Conservation (phyloP, 371 early-diverging fungal genomes). For the Nematocida sp. region DNA sequence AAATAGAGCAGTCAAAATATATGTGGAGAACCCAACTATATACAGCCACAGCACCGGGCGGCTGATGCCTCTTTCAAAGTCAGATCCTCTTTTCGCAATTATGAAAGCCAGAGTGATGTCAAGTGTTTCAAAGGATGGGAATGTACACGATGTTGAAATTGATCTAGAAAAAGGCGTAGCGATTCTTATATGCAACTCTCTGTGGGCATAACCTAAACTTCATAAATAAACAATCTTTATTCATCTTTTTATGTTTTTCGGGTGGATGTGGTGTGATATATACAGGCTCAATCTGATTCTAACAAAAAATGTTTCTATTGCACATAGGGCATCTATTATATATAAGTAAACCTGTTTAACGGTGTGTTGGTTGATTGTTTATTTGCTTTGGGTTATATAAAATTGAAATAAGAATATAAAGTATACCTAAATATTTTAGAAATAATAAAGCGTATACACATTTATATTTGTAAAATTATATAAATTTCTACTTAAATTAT, state of each 20-base stretch:
- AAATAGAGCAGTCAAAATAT: constrained; percentile 21
- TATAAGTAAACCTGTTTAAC: too few relatives aligned
- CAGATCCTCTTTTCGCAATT: constrained; percentile 4
- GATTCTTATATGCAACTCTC: background rate
- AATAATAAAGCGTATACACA: too few relatives aligned
- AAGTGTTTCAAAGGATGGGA: background rate
- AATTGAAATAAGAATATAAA: too few relatives aligned
- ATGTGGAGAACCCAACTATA: constrained; percentile 7
- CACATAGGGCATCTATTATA: too few relatives aligned
- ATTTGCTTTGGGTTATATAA: too few relatives aligned
- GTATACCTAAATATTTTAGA: too few relatives aligned
- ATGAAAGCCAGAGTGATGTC: constrained; percentile 6
- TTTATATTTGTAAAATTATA: too few relatives aligned
- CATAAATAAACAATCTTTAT: background rate
- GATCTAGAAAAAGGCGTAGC: background rate
- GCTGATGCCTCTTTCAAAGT: background rate
- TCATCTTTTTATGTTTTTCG: background rate
- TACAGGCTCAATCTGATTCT: too few relatives aligned
- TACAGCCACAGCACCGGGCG: constrained; percentile 49
- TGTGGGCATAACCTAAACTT: background rate
- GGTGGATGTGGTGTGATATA: too few relatives aligned
- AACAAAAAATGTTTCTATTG: too few relatives aligned
- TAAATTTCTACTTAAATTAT: too few relatives aligned
- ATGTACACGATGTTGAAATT: background rate
- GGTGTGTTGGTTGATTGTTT: too few relatives aligned